These are phyloP conservation scores for Agrocybe praecox DNA, from an alignment of 768 basidiomycete species.

Conservation along the genomic window DNA sequence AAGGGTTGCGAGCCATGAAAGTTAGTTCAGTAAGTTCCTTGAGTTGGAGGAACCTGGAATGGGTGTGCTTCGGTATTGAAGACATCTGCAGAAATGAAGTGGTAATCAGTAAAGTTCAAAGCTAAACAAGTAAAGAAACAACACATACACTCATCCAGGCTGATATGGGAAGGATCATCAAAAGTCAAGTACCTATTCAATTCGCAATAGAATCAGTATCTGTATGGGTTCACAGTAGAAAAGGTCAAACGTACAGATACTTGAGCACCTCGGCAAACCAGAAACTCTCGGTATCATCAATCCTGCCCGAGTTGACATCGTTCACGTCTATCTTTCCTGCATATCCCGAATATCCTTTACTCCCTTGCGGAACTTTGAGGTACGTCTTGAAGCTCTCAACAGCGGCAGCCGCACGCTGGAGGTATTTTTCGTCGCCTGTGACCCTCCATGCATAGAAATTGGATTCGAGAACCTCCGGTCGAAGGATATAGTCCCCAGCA, in stretches of 20 bases:
- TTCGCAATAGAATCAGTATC: not conserved
- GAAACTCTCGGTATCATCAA: constrained; percentile 71
- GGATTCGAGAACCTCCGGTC: constrained; percentile 78
- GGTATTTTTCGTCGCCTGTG: constrained; percentile 69
- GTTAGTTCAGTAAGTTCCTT: constrained; percentile 11
- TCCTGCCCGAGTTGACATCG: constrained; percentile 34
- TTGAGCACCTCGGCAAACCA: constrained; percentile 78
- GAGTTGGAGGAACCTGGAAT: constrained; percentile 52
- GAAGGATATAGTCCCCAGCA: constrained; percentile 53
- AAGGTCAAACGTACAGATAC: constrained; percentile 51
- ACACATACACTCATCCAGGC: constrained; percentile 60
- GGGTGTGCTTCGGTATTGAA: constrained; percentile 78
- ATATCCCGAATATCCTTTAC: constrained; percentile 56
- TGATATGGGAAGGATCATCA: constrained; percentile 65
- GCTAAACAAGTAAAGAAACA: too few species aligned
- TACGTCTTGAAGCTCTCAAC: constrained; percentile 58
- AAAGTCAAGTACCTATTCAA: constrained; percentile 65
- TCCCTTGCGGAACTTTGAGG: constrained; percentile 29
- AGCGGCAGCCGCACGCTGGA: constrained; percentile 60
- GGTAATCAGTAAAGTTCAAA: not conserved
- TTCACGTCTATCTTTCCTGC: constrained; percentile 61
- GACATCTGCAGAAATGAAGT: constrained; percentile 38
- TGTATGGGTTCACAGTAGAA: not conserved
- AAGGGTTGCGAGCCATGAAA: constrained; percentile 1
- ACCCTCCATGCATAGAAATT: constrained; percentile 80